These are phyloP conservation scores for Lactarius hatsudake DNA, from an alignment of 768 basidiomycete genomes.

Conservation along the genomic window DNA sequence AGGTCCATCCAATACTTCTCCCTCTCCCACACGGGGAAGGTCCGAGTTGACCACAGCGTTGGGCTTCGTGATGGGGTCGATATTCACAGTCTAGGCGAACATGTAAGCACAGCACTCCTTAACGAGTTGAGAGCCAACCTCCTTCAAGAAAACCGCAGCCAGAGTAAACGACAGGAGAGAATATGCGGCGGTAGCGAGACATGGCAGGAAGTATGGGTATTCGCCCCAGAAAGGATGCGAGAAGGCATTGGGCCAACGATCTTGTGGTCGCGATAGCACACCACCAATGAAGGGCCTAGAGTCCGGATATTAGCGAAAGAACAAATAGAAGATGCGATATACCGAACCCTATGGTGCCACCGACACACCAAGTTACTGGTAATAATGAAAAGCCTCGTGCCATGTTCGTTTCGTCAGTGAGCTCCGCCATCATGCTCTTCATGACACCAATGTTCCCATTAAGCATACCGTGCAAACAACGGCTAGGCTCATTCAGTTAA, in stretches of 20 bases:
- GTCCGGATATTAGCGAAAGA: slow-evolving; percentile 15
- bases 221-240: slow-evolving; percentile 27
- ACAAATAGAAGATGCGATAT: neutral
- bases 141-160: slow-evolving; percentile 8
- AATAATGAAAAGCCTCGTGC: slow-evolving; percentile 39
- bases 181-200: slow-evolving; percentile 2
- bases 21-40: neutral
- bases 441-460: neutral
- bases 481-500: slow-evolving; percentile 52
- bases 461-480: neutral
- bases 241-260: slow-evolving; percentile 27
- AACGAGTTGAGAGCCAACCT: neutral
- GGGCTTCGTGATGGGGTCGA: neutral
- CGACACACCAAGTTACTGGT: slow-evolving; percentile 30
- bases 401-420: slow-evolving; percentile 60
- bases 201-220: slow-evolving; percentile 32
- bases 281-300: slow-evolving; percentile 28
- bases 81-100: slow-evolving; percentile 1
- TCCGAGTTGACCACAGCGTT: neutral
- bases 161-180: neutral
- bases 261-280: slow-evolving; percentile 29
- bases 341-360: slow-evolving; percentile 7
- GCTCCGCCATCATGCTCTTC: slow-evolving; percentile 50
- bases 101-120: neutral
- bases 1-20: neutral